Evolutionary conservation across 2,329 filamentous ascomycete genomes (phyloP), one percentile per base, ranked within the genome.

Genomic region (Chaetothyriales sp.): DNA sequence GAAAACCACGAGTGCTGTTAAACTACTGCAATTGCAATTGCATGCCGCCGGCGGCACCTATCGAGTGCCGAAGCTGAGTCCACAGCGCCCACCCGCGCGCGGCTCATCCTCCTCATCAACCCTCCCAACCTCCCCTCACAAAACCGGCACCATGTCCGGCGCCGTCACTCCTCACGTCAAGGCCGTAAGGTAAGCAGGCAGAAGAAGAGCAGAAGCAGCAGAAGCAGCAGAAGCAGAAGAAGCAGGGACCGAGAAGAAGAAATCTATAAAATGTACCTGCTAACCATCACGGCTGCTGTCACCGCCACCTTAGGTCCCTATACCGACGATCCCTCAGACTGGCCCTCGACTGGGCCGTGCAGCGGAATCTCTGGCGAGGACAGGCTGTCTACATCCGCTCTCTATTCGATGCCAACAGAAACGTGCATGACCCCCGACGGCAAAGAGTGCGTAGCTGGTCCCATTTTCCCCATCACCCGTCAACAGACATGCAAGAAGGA

Each of bases 301-400:
- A 25, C 22, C 22, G 22, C 22, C 22, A 25, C 22, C 6, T 25
- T 25, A 81, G 80, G 60, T 75, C 74, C 55, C 83, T 98, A 54
- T 98, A 98, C 70, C 83, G 90, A 65, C 86, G 88, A 61, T 88
- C 88, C 22, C 70, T 98, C 65, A 95, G 95, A 76, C 81, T 95
- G 58, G 78, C 92, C 43, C 80, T 96, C 59, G 88, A 95, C 73
- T 98, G 92, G 92, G 80, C 87, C 52, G 88, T 96, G 56, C 86
- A 95, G 66, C 80, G 92, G 60, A 80, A 90, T 63, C 72, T 95
- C 55, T 98, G 92, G 90, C 84, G 92, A 62, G 89, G 90, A 55
- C 92, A 96, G 70, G 92, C 92, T 28, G 73, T 96, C 57, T 96
- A 98, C 68, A 94, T 98, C 62, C 83, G 92, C 62, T 88, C 84